phyloP scores from a whole-genome alignment of 2,329 filamentous ascomycete genomes.

The Trematosphaeria pertusa region DNA sequence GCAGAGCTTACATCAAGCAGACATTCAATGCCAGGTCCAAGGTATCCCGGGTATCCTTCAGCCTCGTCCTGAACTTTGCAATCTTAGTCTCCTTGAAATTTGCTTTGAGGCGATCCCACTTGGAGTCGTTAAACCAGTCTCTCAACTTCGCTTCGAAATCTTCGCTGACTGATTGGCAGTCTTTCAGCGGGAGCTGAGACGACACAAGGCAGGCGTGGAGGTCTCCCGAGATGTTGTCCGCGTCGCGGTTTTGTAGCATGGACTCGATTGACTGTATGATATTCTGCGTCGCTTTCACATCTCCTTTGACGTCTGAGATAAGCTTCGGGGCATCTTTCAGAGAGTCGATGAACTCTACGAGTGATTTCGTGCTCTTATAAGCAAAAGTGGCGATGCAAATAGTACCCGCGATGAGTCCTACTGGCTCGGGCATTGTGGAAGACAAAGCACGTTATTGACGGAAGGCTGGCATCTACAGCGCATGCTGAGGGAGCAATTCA shows the following conservation, averaged over 20 bases:
- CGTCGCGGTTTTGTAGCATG: background rate
- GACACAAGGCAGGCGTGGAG: background rate
- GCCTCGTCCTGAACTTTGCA: background rate
- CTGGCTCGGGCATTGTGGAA: background rate
- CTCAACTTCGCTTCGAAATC: background rate
- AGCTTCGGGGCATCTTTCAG: background rate
- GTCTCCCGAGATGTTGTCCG: background rate
- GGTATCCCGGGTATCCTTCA: background rate
- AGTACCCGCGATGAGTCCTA: background rate
- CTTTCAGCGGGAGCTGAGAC: background rate
- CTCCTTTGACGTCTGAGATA: background rate
- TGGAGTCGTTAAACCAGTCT: background rate
- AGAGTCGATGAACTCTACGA: background rate
- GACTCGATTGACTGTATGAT: background rate
- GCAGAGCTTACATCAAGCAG: background rate
- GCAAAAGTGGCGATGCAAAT: background rate
- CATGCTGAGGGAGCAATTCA: no score
- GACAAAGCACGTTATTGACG: no score
- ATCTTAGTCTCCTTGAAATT: background rate
- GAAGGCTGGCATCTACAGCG: no score
- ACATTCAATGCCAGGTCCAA: background rate
- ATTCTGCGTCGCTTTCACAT: background rate
- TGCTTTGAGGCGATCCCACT: background rate
- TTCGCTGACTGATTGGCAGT: background rate
- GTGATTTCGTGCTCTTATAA: background rate